Base-by-base conservation (phyloP, 768 basidiomycete species). In the Lactifluus hygrophoroides region DNA sequence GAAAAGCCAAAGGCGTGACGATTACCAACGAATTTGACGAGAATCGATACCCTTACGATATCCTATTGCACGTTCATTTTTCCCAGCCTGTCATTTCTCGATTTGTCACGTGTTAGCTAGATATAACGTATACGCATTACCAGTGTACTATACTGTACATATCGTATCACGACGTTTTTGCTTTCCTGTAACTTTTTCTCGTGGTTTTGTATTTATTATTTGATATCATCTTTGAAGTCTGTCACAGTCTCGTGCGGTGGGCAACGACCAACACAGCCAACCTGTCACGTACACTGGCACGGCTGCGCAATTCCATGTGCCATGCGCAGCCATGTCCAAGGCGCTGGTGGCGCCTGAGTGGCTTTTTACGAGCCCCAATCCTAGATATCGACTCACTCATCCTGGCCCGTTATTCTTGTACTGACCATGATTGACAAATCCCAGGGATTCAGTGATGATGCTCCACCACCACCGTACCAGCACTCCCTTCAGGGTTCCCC, bases 391-490 rank as follows among this genome's bases (percentile, higher is more conserved):
- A 8, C 27, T 53, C 14, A 53, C 17, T 38, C 37, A 4, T 21
- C 51, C 13, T 25, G n/a, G n/a, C n/a, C n/a, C n/a, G n/a, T n/a
- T n/a, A n/a, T n/a, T n/a, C n/a, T n/a, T n/a, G n/a, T n/a, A 19
- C 25, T 46, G 21, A 45, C 37, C 28, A 62, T 62, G 61, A 62
- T 62, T 23, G 58, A 62, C 40, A 63, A 63, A 28, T 55, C 60
- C 5, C 27, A 52, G 32, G 30, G n/a, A 21, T 55, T 55, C 40
- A 45, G 42, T 23, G 21, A 34, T 16, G 62, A 61, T 21, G 48
- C 54, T 9, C 62, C 62, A n/a, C 62, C 62, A n/a, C 62, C 62
- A 23, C 44, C 62, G 3, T 63, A 63, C 16, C 62, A 52, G 47
- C 50, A 46, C 8, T 21, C 43, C 37, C 38, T 60, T 19, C 51